Percentiles rank a stretch among this genome's conserved stretches.
These are phyloP conservation scores for Apiotrichum akiyoshidainum DNA, from an alignment of 1,284 basidiomycete genomes.

Conservation along the genomic window DNA sequence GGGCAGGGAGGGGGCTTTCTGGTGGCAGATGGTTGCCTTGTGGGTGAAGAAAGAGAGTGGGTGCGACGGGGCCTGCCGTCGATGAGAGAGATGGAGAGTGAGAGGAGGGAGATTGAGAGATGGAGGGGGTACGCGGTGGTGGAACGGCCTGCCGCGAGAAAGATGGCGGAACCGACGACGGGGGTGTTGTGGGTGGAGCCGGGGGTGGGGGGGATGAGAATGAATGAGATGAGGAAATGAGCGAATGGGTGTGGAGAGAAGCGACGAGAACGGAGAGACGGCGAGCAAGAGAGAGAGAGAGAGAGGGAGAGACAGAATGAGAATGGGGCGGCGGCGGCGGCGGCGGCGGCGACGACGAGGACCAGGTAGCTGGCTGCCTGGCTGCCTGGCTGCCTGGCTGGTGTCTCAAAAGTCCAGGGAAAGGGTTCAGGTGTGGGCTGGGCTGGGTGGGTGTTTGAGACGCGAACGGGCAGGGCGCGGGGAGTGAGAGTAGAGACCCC, in stretches of 20 bases:
- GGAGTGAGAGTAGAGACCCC: too few relatives aligned
- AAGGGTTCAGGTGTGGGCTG: too few relatives aligned
- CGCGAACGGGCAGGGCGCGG: too few relatives aligned
- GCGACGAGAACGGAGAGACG: background rate
- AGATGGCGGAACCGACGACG: too few relatives aligned
- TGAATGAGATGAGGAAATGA: background rate
- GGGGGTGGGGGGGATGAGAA: too few relatives aligned
- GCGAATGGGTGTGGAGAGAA: background rate
- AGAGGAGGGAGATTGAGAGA: too few relatives aligned
- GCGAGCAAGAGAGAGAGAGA: background rate
- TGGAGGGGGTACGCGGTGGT: background rate
- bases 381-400: too few relatives aligned
- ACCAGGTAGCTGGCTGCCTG: too few relatives aligned
- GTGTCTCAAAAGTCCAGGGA: too few relatives aligned
- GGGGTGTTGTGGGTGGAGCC: too few relatives aligned
- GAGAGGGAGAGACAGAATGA: background rate
- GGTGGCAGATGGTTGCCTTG: background rate
- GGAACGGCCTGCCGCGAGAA: background rate
- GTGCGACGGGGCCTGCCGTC: slow-evolving; percentile 3
- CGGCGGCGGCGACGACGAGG: background rate
- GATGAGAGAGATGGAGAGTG: background rate
- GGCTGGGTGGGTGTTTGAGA: too few relatives aligned
- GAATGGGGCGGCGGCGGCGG: background rate
- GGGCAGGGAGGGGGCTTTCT: background rate
- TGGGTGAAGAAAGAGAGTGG: background rate